phyloP scores from a whole-genome alignment of 164 flowering plant species.

The Buxus sempervirens region DNA sequence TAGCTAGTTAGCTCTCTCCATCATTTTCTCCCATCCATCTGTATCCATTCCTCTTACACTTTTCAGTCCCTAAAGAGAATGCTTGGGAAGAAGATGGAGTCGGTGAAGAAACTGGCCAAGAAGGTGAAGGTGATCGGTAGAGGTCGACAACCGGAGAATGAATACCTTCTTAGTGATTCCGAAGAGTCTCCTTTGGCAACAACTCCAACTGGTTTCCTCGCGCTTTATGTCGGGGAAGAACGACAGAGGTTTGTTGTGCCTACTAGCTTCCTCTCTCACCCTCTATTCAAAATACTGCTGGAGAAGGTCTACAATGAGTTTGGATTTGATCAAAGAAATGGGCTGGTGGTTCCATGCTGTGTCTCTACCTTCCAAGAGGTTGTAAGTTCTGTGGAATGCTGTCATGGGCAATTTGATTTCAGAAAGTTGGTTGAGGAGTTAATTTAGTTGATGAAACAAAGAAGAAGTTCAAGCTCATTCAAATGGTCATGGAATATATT shows the following conservation, averaged over 20 bases:
- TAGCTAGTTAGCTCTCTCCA: not conserved
- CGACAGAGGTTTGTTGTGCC: slow-evolving; percentile 68
- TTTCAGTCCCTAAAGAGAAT: slow-evolving; percentile 5
- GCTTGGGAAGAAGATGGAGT: slow-evolving; percentile 28
- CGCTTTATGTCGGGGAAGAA: slow-evolving; percentile 76
- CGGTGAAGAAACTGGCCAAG: slow-evolving; percentile 29
- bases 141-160: slow-evolving; percentile 9
- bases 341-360: slow-evolving; percentile 71
- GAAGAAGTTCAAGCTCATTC: not conserved
- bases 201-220: slow-evolving; percentile 61
- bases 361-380: slow-evolving; percentile 68
- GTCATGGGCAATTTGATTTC: slow-evolving; percentile 65
- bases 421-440: slow-evolving; percentile 67
- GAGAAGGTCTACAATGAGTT: slow-evolving; percentile 74
- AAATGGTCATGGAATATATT: no score
- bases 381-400: slow-evolving; percentile 56
- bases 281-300: slow-evolving; percentile 80
- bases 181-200: slow-evolving; percentile 15
- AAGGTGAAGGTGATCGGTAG: slow-evolving; percentile 22
- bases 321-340: slow-evolving; percentile 60
- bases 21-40: not conserved
- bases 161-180: slow-evolving; percentile 11
- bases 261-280: slow-evolving; percentile 65
- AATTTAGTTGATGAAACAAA: slow-evolving; percentile 13
- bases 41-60: no score